Percentiles rank a stretch among this genome's conserved stretches.
These are phyloP conservation scores for Silene vulgaris DNA, from an alignment of 179 eudicot species.

Conservation along the genomic window DNA sequence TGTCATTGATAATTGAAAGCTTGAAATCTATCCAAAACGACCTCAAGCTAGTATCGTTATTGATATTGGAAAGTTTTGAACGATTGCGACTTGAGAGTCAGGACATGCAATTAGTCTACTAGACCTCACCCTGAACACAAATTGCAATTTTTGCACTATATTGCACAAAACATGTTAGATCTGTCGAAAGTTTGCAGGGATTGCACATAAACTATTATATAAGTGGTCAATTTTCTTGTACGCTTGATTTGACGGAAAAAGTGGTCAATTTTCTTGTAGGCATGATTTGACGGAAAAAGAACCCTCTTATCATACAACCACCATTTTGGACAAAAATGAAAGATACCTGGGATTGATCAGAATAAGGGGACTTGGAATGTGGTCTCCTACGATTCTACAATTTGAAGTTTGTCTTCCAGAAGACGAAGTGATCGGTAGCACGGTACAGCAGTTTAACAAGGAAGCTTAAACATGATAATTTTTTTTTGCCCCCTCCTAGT, in stretches of 20 bases:
- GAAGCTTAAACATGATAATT: constrained; percentile 11
- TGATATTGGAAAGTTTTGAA: too few species aligned
- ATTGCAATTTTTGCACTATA: too few species aligned
- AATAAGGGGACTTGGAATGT: constrained; percentile 33
- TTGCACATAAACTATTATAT: neutral
- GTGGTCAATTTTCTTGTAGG: constrained; percentile 27
- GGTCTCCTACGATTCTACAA: constrained; percentile 25
- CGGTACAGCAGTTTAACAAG: constrained; percentile 8
- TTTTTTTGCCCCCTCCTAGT: constrained; percentile 16
- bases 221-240: too few species aligned
- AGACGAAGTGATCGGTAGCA: constrained; percentile 5
- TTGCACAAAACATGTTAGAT: neutral
- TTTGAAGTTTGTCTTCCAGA: constrained; percentile 23
- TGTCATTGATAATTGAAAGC: too few species aligned
- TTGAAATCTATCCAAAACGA: too few species aligned
- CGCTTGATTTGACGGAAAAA: neutral
- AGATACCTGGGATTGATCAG: constrained; percentile 22
- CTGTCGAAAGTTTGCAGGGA: neutral
- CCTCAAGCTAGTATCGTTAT: too few species aligned
- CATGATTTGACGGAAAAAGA: constrained; percentile 15
- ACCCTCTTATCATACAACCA: constrained; percentile 11
- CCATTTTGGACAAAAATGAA: constrained; percentile 19
- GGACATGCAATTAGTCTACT: too few species aligned
- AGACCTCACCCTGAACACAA: too few species aligned
- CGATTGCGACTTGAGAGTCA: too few species aligned